Evolutionary conservation across 192 early-diverging fungal species (phyloP).

Genomic region (Coemansia erecta): DNA sequence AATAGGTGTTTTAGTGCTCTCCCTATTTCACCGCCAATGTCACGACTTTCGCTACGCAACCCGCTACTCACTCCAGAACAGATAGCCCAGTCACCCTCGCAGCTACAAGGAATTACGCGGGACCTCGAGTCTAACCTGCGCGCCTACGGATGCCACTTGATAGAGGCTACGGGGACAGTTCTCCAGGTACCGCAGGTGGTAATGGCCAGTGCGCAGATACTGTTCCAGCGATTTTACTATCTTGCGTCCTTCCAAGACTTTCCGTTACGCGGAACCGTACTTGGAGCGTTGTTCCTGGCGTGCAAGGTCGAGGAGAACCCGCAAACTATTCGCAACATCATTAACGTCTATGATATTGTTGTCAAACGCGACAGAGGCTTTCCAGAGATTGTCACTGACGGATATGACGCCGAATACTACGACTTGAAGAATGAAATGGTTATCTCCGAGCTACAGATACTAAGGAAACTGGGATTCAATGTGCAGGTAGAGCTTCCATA

Average conservation of each 20-base stretch:
- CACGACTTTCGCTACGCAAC: conserved; percentile 73
- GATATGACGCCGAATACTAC: conserved; percentile 62
- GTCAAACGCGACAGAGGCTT: conserved; percentile 57
- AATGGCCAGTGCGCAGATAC: conserved; percentile 92
- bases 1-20: too few relatives aligned
- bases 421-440: conserved; percentile 80
- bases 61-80: conserved; percentile 73
- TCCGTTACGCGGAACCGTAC: conserved; percentile 64
- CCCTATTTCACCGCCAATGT: conserved; percentile 7
- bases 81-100: conserved; percentile 65
- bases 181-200: conserved; percentile 82
- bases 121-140: conserved; percentile 74
- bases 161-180: conserved; percentile 79
- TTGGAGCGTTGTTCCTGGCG: conserved; percentile 73
- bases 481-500: conserved; percentile 97
- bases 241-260: conserved; percentile 72
- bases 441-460: conserved; percentile 82
- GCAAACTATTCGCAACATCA: conserved; percentile 73
- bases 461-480: conserved; percentile 88
- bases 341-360: conserved; percentile 76
- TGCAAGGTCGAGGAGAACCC: conserved; percentile 82
- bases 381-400: conserved; percentile 56
- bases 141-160: conserved; percentile 75
- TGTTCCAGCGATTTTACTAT: conserved; percentile 93
- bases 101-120: conserved; percentile 56